Percentiles rank a stretch among this genome's conserved stretches.
These are phyloP conservation scores for Hygrophila difformis DNA, from an alignment of 257 asterid genomes.

Conservation along the genomic window DNA sequence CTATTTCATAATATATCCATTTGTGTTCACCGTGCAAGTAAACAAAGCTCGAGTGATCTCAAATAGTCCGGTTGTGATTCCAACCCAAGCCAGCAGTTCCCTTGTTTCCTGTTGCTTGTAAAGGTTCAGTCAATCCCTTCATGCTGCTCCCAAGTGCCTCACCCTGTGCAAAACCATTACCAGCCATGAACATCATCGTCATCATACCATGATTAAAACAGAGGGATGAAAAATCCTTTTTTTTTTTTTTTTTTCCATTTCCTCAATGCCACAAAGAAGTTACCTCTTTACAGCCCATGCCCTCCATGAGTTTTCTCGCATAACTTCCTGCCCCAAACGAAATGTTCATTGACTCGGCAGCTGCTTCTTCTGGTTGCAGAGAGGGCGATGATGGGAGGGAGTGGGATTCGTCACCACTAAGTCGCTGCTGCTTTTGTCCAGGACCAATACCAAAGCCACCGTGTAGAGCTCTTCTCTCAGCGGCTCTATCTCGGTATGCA, in stretches of 20 bases:
- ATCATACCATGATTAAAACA: no score
- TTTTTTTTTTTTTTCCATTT: no score
- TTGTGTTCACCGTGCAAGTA: no score
- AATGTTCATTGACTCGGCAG: constrained; percentile 59
- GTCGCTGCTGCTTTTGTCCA: constrained; percentile 69
- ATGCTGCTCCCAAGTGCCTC: constrained; percentile 64
- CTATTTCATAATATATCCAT: no score
- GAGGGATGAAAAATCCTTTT: no score
- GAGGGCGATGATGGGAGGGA: constrained; percentile 41
- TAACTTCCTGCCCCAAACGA: constrained; percentile 88
- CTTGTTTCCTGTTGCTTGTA: constrained; percentile 67
- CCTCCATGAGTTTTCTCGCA: constrained; percentile 68
- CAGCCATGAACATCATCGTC: no score
- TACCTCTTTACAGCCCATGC: constrained; percentile 99
- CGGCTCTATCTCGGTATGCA: constrained; percentile 86
- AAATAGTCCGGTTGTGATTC: constrained; percentile 42
- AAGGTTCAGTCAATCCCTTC: constrained; percentile 71
- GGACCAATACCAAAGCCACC: constrained; percentile 94
- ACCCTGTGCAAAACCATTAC: constrained; percentile 38
- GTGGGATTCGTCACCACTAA: constrained; percentile 24
- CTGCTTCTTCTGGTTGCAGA: constrained; percentile 47
- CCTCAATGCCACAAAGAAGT: no score
- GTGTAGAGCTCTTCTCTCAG: constrained; percentile 88
- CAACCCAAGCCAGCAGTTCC: constrained; percentile 94
- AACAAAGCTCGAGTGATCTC: no score